Percentiles rank a stretch among this genome's conserved stretches.
phyloP scores from a whole-genome alignment of 352 stramenopile species.

The Phytophthora vignae region DNA sequence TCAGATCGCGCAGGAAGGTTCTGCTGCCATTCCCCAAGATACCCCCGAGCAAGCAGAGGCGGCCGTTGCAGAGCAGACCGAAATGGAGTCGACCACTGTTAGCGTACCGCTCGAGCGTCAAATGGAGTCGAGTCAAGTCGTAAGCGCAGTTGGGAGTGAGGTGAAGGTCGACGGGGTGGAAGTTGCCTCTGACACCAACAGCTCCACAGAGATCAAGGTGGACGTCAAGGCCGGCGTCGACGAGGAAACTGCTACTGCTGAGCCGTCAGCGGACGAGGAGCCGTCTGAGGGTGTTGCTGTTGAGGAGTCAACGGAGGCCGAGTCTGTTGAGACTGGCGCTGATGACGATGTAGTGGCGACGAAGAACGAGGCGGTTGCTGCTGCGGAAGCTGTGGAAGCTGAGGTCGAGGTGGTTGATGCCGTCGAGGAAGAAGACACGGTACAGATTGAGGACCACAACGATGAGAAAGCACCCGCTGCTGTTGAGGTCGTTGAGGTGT shows the following conservation, averaged over 20 bases:
- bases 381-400: background rate
- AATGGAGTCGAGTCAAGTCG: constrained; percentile 6
- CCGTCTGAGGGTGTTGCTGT: no score
- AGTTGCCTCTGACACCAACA: constrained; percentile 21
- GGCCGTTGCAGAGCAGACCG: background rate
- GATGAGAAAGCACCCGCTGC: background rate
- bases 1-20: constrained; percentile 25
- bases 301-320: no score
- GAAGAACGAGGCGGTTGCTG: background rate
- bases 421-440: background rate
- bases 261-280: background rate
- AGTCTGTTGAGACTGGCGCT: no score
- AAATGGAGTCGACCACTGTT: constrained; percentile 9
- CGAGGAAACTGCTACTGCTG: background rate
- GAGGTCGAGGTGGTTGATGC: background rate
- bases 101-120: constrained; percentile 10
- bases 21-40: constrained; percentile 37
- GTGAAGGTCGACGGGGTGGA: constrained; percentile 7
- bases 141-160: background rate
- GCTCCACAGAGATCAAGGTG: constrained; percentile 13
- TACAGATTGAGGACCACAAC: background rate
- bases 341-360: no score
- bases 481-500: background rate
- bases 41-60: constrained; percentile 1
- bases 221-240: background rate